Evolutionary conservation across 805 yeast genomes (phyloP).

Genomic region (Candida sanyiensis): DNA sequence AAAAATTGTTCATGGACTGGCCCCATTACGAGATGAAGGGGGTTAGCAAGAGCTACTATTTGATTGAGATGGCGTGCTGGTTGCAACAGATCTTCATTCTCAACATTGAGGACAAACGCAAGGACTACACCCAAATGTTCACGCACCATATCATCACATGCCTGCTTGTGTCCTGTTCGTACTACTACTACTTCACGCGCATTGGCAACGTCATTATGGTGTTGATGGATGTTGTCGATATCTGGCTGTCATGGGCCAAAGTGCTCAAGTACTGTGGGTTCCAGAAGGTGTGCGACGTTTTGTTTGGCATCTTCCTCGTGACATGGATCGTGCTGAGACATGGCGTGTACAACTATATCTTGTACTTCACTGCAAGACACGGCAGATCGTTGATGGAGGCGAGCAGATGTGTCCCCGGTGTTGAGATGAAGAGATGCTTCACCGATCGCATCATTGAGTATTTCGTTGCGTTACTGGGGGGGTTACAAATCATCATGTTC

Average conservation of each 20-base stretch:
- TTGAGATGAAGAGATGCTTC: constrained; percentile 41
- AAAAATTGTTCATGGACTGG: constrained; percentile 60
- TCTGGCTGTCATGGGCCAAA: constrained; percentile 66
- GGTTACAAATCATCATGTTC: constrained; percentile 58
- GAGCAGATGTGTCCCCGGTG: constrained; percentile 35
- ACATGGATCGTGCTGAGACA: constrained; percentile 73
- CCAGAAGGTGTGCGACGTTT: constrained; percentile 53
- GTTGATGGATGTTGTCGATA: constrained; percentile 82
- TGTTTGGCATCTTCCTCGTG: constrained; percentile 61
- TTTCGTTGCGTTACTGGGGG: constrained; percentile 52
- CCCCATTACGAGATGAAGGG: constrained; percentile 59
- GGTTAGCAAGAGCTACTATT: constrained; percentile 60
- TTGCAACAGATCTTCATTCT: constrained; percentile 72
- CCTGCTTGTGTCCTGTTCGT: constrained; percentile 61
- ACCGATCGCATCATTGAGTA: constrained; percentile 36
- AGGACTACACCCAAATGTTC: constrained; percentile 84
- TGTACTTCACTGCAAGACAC: constrained; percentile 50
- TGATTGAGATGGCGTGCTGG: constrained; percentile 73
- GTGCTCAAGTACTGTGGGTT: constrained; percentile 68
- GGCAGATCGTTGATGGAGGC: constrained; percentile 41
- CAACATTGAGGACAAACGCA: constrained; percentile 71
- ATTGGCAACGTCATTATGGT: constrained; percentile 75
- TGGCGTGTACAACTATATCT: constrained; percentile 61
- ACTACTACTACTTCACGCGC: constrained; percentile 62
- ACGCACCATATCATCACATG: constrained; percentile 82